phyloP scores from a whole-genome alignment of 1,284 basidiomycete species.

The Golubevia pallescens region DNA sequence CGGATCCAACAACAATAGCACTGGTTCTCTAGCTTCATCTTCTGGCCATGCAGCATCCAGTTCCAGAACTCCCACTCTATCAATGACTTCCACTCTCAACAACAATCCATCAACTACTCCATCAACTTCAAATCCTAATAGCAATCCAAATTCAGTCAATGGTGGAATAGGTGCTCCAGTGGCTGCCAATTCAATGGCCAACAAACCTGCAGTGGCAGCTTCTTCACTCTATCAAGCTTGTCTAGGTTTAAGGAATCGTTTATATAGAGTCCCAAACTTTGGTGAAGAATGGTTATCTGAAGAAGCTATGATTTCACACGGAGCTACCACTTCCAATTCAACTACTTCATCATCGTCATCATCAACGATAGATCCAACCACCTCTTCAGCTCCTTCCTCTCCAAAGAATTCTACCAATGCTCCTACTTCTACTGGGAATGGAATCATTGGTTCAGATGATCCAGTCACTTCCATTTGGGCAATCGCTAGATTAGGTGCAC shows the following conservation, averaged over 20 bases:
- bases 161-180: background rate
- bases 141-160: constrained; percentile 25
- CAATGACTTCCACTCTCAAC: too few species aligned
- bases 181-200: background rate
- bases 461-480: constrained; percentile 61
- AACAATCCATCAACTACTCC: background rate
- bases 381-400: background rate
- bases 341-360: background rate
- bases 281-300: constrained; percentile 7
- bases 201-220: constrained; percentile 18
- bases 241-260: constrained; percentile 59
- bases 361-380: background rate
- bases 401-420: background rate
- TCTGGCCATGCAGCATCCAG: too few species aligned
- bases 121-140: background rate
- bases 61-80: too few species aligned
- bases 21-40: too few species aligned
- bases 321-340: background rate
- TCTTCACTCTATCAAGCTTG: constrained; percentile 66
- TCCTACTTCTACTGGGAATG: background rate
- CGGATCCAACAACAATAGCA: too few species aligned
- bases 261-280: constrained; percentile 65
- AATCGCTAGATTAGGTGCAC: constrained; percentile 55
- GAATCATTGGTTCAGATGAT: constrained; percentile 16
- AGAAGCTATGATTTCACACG: background rate